phyloP scores from a whole-genome alignment of 2,329 filamentous ascomycete species.

The Colletotrichum liaoningense region DNA sequence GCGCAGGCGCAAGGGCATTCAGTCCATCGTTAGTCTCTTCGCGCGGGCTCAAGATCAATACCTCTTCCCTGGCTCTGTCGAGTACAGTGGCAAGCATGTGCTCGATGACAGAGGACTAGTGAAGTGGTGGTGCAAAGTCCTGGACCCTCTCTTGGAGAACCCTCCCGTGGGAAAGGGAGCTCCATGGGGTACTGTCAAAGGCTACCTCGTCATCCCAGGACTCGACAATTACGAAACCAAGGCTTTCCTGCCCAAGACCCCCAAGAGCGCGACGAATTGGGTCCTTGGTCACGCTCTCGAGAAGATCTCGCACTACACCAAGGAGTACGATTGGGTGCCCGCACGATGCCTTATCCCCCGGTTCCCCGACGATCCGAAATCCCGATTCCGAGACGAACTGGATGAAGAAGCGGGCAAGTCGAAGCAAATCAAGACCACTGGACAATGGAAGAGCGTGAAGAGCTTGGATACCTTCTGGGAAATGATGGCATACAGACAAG shows the following conservation, averaged over 20 bases:
- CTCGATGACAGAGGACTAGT: constrained; percentile 90
- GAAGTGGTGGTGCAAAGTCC: constrained; percentile 93
- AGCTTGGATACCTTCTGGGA: constrained; percentile 97
- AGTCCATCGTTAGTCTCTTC: constrained; percentile 87
- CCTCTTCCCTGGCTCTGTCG: constrained; percentile 90
- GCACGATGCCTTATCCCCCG: constrained; percentile 87
- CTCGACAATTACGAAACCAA: constrained; percentile 84
- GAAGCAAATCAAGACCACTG: constrained; percentile 64
- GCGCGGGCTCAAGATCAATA: constrained; percentile 94
- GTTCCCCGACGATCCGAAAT: constrained; percentile 96
- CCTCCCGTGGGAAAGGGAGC: constrained; percentile 48
- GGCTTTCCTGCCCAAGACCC: constrained; percentile 76
- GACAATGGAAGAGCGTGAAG: constrained; percentile 85
- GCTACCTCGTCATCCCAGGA: constrained; percentile 88
- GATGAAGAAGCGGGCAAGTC: constrained; percentile 82
- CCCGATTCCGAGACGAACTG: constrained; percentile 87
- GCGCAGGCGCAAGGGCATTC: constrained; percentile 71
- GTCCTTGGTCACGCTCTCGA: constrained; percentile 80
- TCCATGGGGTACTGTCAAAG: constrained; percentile 66
- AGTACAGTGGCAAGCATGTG: constrained; percentile 88
- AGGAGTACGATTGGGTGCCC: constrained; percentile 71
- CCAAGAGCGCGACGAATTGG: constrained; percentile 66
- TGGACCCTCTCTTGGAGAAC: constrained; percentile 77
- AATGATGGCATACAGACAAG: constrained; percentile 95
- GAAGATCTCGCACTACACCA: constrained; percentile 70